Conservation (phyloP, 805 yeast genomes). For the Zygosaccharomyces pseudorouxii region DNA sequence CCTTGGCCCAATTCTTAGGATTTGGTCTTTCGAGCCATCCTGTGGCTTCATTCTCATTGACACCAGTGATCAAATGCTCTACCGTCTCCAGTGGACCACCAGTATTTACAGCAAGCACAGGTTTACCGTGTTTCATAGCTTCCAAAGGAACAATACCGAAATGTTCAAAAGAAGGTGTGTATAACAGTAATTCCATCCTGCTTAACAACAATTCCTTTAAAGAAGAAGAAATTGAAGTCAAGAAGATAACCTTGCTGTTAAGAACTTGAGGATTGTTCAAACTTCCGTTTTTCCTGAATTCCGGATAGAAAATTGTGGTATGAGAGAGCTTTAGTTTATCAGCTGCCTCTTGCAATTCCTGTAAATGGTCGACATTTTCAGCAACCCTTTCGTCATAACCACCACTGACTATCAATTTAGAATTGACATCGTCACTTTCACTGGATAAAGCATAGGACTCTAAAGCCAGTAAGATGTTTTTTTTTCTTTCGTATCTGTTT, state of each 20-base stretch:
- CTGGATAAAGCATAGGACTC: constrained; percentile 50
- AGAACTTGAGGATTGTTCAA: constrained; percentile 26
- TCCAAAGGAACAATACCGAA: constrained; percentile 98
- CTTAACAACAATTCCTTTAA: constrained; percentile 60
- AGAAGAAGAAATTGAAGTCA: constrained; percentile 71
- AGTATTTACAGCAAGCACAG: constrained; percentile 78
- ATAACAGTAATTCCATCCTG: constrained; percentile 57
- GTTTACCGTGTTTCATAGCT: constrained; percentile 79
- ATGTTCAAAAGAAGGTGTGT: constrained; percentile 91
- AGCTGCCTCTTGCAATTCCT: constrained; percentile 52
- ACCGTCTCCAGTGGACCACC: constrained; percentile 92
- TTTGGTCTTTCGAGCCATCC: constrained; percentile 57
- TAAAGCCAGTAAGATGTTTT: constrained; percentile 75
- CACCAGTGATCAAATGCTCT: constrained; percentile 29
- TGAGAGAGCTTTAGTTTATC: constrained; percentile 42
- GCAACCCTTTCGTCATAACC: constrained; percentile 76
- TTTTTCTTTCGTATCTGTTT: constrained; percentile 85
- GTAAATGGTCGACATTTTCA: constrained; percentile 72
- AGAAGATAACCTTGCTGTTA: constrained; percentile 54
- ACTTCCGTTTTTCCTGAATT: constrained; percentile 21
- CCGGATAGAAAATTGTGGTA: constrained; percentile 39
- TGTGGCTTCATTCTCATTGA: constrained; percentile 42
- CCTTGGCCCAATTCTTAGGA: constrained; percentile 50
- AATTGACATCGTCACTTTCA: constrained; percentile 28
- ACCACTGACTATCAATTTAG: constrained; percentile 73